Base-by-base conservation (phyloP, 805 yeast species). In the Saturnispora hagleri region DNA sequence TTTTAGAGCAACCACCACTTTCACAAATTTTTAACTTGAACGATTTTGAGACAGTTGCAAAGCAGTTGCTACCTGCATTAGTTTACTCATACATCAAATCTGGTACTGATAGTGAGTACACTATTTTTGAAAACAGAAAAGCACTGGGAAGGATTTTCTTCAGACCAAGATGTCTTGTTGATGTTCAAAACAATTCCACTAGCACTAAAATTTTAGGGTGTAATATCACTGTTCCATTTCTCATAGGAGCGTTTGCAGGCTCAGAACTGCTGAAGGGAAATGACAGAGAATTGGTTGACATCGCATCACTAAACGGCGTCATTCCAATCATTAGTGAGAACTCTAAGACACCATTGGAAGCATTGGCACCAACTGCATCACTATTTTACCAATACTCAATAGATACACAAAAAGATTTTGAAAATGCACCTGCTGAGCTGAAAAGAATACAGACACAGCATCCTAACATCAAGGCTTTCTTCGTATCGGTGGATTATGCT, bases 41-140 rank as follows among this genome's bases (percentile, higher is more conserved):
- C 56, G 97, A 90, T 67, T 91, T 90, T 63, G 97, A 90, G 68
- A 77, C 75, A 57, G 82, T 91, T 47, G 97, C 97, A 1, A 74
- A 86, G 40, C 76, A 79, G 54, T 77, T 87, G 35, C 72, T 90
- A 73, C 75, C 84, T 24, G 80, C 81, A 40, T 73, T 77, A n/a
- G 91, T 89, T 0, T 85, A 95, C 86, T 87, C 88, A 15, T 90
- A 89, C 65, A 86, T 86, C 63, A 81, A 90, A 1, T 81, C 93
- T 3, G 98, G 91, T 3, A 75, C 93, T 13, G 95, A 87, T 63
- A 96, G 90, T 63, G 98, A 90, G 68, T 78, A 53, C 26, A 27
- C 40, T n/a, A 18, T 55, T 17, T 43, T 50, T 17, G 58, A 53
- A 53, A 90, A 91, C 69, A 97, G 89, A 65, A 75, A 81, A 48